These are phyloP conservation scores for Taiwanofungus camphoratus DNA, from an alignment of 1,284 basidiomycete species.

Conservation along the genomic window DNA sequence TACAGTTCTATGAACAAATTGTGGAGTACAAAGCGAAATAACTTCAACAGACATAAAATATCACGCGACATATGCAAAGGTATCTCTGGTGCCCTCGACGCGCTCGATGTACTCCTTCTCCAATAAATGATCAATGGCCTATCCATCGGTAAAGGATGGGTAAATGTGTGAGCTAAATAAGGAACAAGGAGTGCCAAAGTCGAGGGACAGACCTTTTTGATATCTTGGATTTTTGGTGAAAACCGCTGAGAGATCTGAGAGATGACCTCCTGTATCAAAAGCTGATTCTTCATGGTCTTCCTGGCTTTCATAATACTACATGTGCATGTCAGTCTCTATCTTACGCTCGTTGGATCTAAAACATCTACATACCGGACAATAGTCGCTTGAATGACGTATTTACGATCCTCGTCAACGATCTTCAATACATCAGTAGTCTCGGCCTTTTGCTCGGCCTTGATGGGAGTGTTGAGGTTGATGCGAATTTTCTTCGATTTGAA, in stretches of 20 bases:
- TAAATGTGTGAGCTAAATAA: too few species aligned
- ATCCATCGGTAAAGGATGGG: constrained; percentile 6
- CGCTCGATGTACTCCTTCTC: constrained; percentile 99
- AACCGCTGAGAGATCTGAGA: constrained; percentile 87
- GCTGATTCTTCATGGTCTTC: constrained; percentile 96
- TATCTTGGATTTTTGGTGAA: constrained; percentile 86
- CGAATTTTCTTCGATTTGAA: constrained; percentile 98
- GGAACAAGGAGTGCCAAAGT: too few species aligned
- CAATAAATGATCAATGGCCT: constrained; percentile 95
- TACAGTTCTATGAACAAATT: constrained; percentile 19
- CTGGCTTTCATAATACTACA: constrained; percentile 94
- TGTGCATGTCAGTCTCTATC: background rate
- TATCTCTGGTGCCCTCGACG: constrained; percentile 76
- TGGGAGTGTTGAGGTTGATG: constrained; percentile 89
- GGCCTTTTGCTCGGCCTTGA: constrained; percentile 92
- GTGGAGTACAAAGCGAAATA: constrained; percentile 15
- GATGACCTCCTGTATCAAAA: constrained; percentile 92
- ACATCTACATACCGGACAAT: constrained; percentile 75
- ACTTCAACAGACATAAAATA: constrained; percentile 2
- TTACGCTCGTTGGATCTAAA: background rate
- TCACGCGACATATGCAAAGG: constrained; percentile 73
- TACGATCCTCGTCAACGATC: constrained; percentile 96
- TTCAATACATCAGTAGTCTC: constrained; percentile 91
- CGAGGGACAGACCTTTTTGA: constrained; percentile 65
- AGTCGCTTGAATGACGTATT: constrained; percentile 95